Conservation (phyloP, 495 filamentous ascomycete genomes). For the Terfezia claveryi region DNA sequence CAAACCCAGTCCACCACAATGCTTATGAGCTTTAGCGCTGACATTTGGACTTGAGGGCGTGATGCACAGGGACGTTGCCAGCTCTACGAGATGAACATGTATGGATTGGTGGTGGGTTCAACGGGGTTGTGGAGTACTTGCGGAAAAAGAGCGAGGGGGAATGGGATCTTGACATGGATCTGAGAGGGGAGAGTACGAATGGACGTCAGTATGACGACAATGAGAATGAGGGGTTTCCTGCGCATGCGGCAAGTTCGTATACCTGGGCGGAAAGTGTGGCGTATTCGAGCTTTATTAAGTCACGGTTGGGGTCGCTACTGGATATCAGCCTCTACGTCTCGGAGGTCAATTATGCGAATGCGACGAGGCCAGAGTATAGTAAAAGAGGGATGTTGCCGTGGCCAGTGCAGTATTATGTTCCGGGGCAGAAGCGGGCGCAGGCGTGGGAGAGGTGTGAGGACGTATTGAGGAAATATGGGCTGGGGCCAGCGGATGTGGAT, state of each 20-base stretch:
- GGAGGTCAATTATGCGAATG: slow-evolving; percentile 51
- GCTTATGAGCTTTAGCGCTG: too few relatives aligned
- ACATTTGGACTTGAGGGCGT: too few relatives aligned
- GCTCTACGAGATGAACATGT: slow-evolving; percentile 18
- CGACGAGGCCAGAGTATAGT: slow-evolving; percentile 37
- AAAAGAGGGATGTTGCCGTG: slow-evolving; percentile 25
- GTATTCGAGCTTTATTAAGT: slow-evolving; percentile 37
- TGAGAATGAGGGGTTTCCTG: slow-evolving; percentile 3
- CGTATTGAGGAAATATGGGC: slow-evolving; percentile 18
- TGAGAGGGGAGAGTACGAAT: slow-evolving; percentile 30
- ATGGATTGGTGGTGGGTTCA: slow-evolving; percentile 40
- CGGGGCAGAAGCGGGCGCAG: slow-evolving; percentile 52
- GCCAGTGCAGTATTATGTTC: slow-evolving; percentile 58
- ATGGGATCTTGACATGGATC: slow-evolving; percentile 33
- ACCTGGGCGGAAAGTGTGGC: background rate
- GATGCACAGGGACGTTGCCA: too few relatives aligned
- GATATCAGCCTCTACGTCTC: slow-evolving; percentile 75
- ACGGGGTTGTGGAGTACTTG: slow-evolving; percentile 52
- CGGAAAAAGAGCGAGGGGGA: slow-evolving; percentile 27
- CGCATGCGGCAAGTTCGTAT: background rate
- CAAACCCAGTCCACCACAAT: slow-evolving; percentile 5
- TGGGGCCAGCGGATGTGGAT: slow-evolving; percentile 16
- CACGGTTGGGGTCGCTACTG: slow-evolving; percentile 42
- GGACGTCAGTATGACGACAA: slow-evolving; percentile 22
- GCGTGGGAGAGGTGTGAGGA: slow-evolving; percentile 37